Percentiles rank a stretch among this genome's conserved stretches.
phyloP scores from a whole-genome alignment of 495 filamentous ascomycete genomes.

The Aeminium ludgeri region DNA sequence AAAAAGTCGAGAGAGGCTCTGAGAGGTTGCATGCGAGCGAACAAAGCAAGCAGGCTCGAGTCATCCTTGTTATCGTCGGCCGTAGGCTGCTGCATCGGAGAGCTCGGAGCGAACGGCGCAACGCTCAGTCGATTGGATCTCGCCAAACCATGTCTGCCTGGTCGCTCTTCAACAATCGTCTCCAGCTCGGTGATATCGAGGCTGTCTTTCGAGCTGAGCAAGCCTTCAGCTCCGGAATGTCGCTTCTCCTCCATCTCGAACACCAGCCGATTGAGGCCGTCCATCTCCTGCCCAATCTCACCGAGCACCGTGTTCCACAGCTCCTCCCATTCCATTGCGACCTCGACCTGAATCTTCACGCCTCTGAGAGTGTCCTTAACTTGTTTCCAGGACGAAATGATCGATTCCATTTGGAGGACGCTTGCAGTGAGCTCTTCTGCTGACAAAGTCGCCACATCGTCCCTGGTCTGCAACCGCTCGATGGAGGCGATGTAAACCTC shows the following conservation, averaged over 20 bases:
- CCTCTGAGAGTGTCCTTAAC: slow-evolving; percentile 56
- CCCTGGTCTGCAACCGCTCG: slow-evolving; percentile 67
- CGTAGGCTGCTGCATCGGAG: slow-evolving; percentile 39
- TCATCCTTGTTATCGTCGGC: slow-evolving; percentile 46
- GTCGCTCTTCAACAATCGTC: slow-evolving; percentile 83
- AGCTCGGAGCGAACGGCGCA: slow-evolving; percentile 30
- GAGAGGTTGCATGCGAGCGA: slow-evolving; percentile 87
- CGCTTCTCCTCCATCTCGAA: slow-evolving; percentile 95
- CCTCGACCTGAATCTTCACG: slow-evolving; percentile 79
- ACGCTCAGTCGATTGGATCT: slow-evolving; percentile 50
- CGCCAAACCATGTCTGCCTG: slow-evolving; percentile 34
- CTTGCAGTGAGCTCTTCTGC: slow-evolving; percentile 49
- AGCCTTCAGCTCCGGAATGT: slow-evolving; percentile 43
- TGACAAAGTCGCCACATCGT: slow-evolving; percentile 55
- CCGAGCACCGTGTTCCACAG: slow-evolving; percentile 85
- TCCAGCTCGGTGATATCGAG: slow-evolving; percentile 82
- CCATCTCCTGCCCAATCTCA: slow-evolving; percentile 82
- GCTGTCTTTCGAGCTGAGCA: slow-evolving; percentile 31
- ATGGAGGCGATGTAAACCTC: slow-evolving; percentile 81
- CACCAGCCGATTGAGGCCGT: slow-evolving; percentile 61
- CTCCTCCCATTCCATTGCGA: slow-evolving; percentile 98
- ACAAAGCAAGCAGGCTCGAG: slow-evolving; percentile 62
- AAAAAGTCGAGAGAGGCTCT: slow-evolving; percentile 87
- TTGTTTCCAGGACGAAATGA: slow-evolving; percentile 66
- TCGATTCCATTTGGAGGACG: slow-evolving; percentile 72